Percentiles rank a stretch among this genome's conserved stretches.
Evolutionary conservation across 2,329 filamentous ascomycete species (phyloP).

Genomic region (Pyricularia sp.): DNA sequence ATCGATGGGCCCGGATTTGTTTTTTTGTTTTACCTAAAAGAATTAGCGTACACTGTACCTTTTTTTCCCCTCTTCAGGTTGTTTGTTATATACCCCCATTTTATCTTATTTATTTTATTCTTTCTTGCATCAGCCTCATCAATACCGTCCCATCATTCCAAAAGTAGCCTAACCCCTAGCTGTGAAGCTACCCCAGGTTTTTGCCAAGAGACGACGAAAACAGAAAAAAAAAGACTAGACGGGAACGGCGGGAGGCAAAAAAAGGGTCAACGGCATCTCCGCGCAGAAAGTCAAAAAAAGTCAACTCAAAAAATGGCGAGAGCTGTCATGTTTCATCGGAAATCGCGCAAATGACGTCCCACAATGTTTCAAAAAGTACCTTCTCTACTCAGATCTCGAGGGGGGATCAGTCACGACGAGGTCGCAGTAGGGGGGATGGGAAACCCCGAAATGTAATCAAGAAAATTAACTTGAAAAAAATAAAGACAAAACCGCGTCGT

Average conservation of each 20-base stretch:
- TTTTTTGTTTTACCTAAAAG: not conserved
- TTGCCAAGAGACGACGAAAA: not conserved
- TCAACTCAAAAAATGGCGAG: not conserved
- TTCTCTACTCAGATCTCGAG: not conserved
- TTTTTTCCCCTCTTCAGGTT: not conserved
- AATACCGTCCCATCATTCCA: too few relatives aligned
- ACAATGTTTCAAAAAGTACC: not conserved
- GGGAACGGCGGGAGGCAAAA: not conserved
- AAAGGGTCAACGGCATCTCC: not conserved
- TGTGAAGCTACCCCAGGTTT: not conserved
- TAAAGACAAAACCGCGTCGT: too few relatives aligned
- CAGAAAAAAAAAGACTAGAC: not conserved
- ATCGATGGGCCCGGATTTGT: not conserved
- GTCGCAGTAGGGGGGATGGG: too few relatives aligned
- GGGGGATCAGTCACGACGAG: not conserved
- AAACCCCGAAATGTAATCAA: too few relatives aligned
- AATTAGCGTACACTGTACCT: not conserved
- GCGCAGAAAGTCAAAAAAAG: not conserved
- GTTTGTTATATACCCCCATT: not conserved
- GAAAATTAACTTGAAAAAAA: too few relatives aligned
- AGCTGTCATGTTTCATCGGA: not conserved
- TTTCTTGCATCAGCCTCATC: too few relatives aligned
- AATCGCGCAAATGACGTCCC: not conserved
- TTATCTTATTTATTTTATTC: too few relatives aligned
- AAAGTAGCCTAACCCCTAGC: too few relatives aligned